Percentiles rank a stretch among this genome's conserved stretches.
Conservation (phyloP, 2,329 filamentous ascomycete species). For the Fusarium sp. region DNA sequence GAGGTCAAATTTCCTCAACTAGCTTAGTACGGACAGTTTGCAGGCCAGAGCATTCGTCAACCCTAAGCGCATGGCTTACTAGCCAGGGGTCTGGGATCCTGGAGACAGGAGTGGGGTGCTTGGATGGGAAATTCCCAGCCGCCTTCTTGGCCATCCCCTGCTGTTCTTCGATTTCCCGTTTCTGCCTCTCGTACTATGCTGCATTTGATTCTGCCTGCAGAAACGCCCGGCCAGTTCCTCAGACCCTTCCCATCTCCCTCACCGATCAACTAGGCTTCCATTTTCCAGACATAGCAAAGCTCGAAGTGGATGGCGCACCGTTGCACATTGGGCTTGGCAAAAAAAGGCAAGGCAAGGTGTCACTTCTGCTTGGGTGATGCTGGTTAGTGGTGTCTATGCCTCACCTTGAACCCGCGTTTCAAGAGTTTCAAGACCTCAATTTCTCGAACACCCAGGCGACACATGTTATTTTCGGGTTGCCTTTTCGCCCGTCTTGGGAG, state of each 20-base stretch:
- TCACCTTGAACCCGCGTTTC: not conserved
- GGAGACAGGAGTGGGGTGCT: conserved; percentile 32
- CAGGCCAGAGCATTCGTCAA: not conserved
- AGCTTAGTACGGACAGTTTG: not conserved
- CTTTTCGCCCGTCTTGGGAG: not conserved
- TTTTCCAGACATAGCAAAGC: conserved; percentile 16
- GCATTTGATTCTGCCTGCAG: conserved; percentile 44
- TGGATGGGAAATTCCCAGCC: conserved; percentile 13
- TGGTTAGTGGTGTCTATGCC: not conserved
- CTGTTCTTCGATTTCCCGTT: conserved; percentile 14
- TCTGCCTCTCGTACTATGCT: conserved; percentile 37
- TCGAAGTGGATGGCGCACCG: conserved; percentile 7
- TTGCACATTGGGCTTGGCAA: conserved; percentile 14
- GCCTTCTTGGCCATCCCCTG: conserved; percentile 13
- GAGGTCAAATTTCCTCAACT: not conserved
- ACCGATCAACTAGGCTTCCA: conserved; percentile 30
- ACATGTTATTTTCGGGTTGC: not conserved
- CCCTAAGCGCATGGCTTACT: conserved; percentile 10
- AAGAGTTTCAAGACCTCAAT: conserved; percentile 8
- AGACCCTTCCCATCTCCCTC: conserved; percentile 30
- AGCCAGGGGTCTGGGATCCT: conserved; percentile 28
- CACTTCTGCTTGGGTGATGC: not conserved
- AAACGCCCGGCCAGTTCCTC: conserved; percentile 18
- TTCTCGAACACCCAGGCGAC: conserved; percentile 19
- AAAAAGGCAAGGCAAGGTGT: not conserved